phyloP scores from a whole-genome alignment of 306 rosid species.

The Vicia villosa region DNA sequence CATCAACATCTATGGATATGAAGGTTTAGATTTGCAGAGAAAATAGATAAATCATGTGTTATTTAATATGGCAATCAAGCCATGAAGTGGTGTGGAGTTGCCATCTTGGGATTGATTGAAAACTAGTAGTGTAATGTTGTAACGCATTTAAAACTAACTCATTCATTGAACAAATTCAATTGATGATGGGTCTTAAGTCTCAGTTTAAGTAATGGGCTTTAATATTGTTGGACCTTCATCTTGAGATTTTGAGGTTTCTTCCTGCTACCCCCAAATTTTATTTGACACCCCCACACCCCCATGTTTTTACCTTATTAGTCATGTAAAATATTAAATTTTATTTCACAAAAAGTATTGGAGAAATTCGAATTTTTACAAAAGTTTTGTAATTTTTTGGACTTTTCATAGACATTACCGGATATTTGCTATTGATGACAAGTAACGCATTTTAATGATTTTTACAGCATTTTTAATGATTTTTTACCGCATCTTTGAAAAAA shows the following conservation, averaged over 20 bases:
- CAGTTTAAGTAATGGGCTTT: slow-evolving; percentile 5
- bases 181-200: neutral
- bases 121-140: neutral
- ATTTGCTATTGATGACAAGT: too few species aligned
- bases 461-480: too few species aligned
- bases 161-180: neutral
- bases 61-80: slow-evolving; percentile 32
- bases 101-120: slow-evolving; percentile 34
- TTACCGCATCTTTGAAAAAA: too few species aligned
- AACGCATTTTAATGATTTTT: too few species aligned
- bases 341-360: too few species aligned
- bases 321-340: too few species aligned
- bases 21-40: slow-evolving; percentile 12
- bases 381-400: too few species aligned
- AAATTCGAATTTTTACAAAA: too few species aligned
- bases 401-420: too few species aligned
- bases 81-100: slow-evolving; percentile 32
- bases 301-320: too few species aligned
- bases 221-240: neutral
- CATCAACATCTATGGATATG: slow-evolving; percentile 20
- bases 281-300: too few species aligned
- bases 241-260: neutral
- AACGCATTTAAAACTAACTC: neutral
- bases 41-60: slow-evolving; percentile 38
- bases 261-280: too few species aligned